phyloP scores from a whole-genome alignment of 495 filamentous ascomycete species.

The Penicillium antarcticum region DNA sequence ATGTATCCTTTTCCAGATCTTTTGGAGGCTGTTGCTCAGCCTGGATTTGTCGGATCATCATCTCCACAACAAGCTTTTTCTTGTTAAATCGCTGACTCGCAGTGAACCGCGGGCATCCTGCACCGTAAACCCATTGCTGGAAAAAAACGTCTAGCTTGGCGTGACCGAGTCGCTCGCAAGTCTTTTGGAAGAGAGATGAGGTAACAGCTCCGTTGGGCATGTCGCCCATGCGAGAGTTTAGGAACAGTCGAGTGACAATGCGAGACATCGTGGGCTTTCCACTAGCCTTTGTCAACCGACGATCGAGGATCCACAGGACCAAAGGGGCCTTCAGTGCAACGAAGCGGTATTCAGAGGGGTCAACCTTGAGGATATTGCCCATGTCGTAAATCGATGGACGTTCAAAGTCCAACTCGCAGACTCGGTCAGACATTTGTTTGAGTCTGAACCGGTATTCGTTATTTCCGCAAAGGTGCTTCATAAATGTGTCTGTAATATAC shows the following conservation, averaged over 20 bases:
- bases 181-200: constrained; percentile 68
- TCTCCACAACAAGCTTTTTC: constrained; percentile 92
- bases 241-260: constrained; percentile 76
- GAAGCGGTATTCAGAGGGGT: constrained; percentile 79
- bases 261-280: constrained; percentile 79
- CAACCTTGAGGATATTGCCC: constrained; percentile 73
- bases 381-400: constrained; percentile 80
- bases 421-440: constrained; percentile 76
- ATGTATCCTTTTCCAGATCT: constrained; percentile 61
- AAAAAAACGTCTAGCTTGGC: constrained; percentile 84
- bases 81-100: constrained; percentile 93
- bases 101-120: constrained; percentile 82
- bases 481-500: constrained; percentile 89
- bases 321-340: constrained; percentile 87
- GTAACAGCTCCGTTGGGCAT: constrained; percentile 69
- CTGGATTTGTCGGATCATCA: constrained; percentile 83
- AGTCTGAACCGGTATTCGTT: constrained; percentile 92
- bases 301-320: constrained; percentile 90
- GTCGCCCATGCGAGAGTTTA: constrained; percentile 76
- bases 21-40: constrained; percentile 46
- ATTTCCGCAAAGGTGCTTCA: constrained; percentile 84
- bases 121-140: constrained; percentile 85
- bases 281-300: constrained; percentile 80
- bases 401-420: constrained; percentile 76
- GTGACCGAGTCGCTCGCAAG: constrained; percentile 84